These are phyloP conservation scores for Solanum raphanifolium DNA, from an alignment of 257 asterid genomes.

Conservation along the genomic window DNA sequence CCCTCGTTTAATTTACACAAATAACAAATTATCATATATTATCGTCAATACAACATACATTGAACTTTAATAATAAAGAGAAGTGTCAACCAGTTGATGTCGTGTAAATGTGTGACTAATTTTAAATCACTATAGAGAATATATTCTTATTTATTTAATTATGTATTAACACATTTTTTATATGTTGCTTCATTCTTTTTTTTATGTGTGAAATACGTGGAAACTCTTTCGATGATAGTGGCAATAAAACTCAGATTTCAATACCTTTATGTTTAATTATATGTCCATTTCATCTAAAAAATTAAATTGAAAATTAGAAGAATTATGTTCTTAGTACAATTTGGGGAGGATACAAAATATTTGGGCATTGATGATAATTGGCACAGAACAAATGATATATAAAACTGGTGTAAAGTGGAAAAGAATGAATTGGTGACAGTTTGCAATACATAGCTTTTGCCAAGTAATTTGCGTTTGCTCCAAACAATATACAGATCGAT, in stretches of 20 bases:
- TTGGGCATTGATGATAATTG: neutral
- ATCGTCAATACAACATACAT: neutral
- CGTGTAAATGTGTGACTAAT: neutral
- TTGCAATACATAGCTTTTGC: neutral
- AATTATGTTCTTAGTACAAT: neutral
- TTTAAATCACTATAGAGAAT: neutral
- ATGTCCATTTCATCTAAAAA: neutral
- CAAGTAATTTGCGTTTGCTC: neutral
- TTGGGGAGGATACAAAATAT: neutral
- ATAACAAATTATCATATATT: neutral
- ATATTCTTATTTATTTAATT: neutral
- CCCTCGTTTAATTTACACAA: neutral
- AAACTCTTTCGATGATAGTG: neutral
- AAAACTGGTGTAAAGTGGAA: neutral
- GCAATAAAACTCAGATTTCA: neutral
- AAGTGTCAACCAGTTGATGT: neutral
- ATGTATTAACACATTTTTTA: neutral
- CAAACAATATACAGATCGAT: neutral
- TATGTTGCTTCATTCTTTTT: neutral
- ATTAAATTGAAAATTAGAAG: neutral
- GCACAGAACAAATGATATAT: neutral
- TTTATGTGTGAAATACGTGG: rapidly evolving
- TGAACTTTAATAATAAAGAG: neutral
- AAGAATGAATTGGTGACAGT: neutral
- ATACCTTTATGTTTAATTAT: neutral